phyloP scores from a whole-genome alignment of 164 flowering plant species.

The Vitis rotundifolia region DNA sequence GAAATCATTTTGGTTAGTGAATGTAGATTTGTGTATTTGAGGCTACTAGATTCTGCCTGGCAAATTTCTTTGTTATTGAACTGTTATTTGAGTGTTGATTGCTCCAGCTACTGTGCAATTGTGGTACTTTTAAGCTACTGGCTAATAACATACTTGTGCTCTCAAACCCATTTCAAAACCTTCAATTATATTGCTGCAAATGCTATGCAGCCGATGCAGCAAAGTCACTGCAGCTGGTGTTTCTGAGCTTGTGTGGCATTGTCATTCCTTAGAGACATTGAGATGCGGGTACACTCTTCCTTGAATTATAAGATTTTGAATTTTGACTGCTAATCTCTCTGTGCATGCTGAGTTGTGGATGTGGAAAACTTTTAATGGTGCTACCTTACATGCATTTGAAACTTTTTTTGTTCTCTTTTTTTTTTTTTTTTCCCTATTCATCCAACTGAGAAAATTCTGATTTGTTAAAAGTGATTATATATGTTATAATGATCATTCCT shows the following conservation, averaged over 20 bases:
- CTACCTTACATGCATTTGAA: not conserved
- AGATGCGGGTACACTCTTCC: constrained; percentile 75
- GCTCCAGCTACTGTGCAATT: too few relatives aligned
- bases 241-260: constrained; percentile 57
- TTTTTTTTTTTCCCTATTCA: not conserved
- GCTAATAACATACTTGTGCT: not conserved
- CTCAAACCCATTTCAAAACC: not conserved
- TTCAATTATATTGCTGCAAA: constrained; percentile 1
- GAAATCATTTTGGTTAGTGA: too few relatives aligned
- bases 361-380: too few relatives aligned
- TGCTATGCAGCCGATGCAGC: constrained; percentile 61
- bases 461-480: too few relatives aligned
- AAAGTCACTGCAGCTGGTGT: constrained; percentile 62
- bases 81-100: too few relatives aligned
- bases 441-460: too few relatives aligned
- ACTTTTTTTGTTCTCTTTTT: not conserved
- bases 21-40: too few relatives aligned
- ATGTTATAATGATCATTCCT: too few relatives aligned
- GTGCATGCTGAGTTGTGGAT: too few relatives aligned
- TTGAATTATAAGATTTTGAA: not conserved
- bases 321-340: not conserved
- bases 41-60: too few relatives aligned
- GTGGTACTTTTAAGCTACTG: not conserved
- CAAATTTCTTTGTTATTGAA: too few relatives aligned
- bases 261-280: constrained; percentile 66